Percentiles rank a stretch among this genome's conserved stretches.
Conservation (phyloP, 768 basidiomycete species). For the Jaapia argillacea region DNA sequence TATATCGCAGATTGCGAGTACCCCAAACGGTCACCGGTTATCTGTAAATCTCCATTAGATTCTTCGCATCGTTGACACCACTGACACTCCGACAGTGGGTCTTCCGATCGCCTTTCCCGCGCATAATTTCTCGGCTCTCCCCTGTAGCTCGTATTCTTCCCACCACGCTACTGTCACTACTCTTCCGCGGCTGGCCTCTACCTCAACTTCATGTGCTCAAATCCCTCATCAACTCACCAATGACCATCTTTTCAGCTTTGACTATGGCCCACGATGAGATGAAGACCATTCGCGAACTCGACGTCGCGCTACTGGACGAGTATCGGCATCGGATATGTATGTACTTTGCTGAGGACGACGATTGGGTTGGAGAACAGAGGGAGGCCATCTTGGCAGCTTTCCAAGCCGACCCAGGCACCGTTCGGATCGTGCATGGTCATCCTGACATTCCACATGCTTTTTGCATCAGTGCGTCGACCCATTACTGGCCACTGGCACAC, state of each 20-base stretch:
- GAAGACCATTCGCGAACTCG: constrained; percentile 43
- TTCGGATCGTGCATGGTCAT: constrained; percentile 32
- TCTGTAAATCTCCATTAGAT: constrained; percentile 30
- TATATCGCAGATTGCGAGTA: constrained; percentile 47
- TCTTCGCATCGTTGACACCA: constrained; percentile 32
- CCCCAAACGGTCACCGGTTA: constrained; percentile 53
- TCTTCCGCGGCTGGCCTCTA: constrained; percentile 43
- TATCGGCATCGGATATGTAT: constrained; percentile 32
- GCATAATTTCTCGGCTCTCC: constrained; percentile 34
- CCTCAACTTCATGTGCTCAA: constrained; percentile 35
- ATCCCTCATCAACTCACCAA: constrained; percentile 39
- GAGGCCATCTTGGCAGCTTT: constrained; percentile 31
- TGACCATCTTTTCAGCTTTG: constrained; percentile 41
- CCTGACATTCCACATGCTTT: constrained; percentile 59
- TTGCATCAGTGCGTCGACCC: constrained; percentile 47
- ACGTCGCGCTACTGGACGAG: constrained; percentile 30
- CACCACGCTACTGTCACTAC: constrained; percentile 27
- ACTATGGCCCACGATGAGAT: constrained; percentile 65
- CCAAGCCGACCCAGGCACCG: constrained; percentile 20
- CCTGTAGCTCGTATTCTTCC: constrained; percentile 28
- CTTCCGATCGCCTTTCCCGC: constrained; percentile 36
- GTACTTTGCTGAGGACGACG: constrained; percentile 54
- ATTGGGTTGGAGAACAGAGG: constrained; percentile 59
- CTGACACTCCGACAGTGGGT: constrained; percentile 27
- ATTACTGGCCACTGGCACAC: not conserved